phyloP scores from a whole-genome alignment of 1,284 basidiomycete species.

The Cutaneotrichosporon cyanovorans region DNA sequence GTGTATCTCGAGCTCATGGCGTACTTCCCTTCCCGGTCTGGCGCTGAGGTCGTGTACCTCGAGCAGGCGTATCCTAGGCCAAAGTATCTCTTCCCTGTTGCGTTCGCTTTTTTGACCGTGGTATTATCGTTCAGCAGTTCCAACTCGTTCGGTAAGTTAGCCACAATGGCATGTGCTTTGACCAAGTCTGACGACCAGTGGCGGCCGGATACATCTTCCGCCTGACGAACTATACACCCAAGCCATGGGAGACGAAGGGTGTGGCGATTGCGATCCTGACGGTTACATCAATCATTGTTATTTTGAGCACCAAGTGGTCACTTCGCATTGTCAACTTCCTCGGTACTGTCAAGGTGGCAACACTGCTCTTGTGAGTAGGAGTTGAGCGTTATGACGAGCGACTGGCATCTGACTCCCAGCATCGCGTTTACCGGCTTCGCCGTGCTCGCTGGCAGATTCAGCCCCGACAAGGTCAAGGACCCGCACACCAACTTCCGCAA shows the following conservation, averaged over 20 bases:
- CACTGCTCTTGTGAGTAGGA: background rate
- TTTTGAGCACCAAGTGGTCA: too few relatives aligned
- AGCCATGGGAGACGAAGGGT: constrained; percentile 19
- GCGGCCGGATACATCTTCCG: constrained; percentile 23
- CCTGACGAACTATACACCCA: constrained; percentile 12
- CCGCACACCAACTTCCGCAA: constrained; percentile 51
- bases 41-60: constrained; percentile 29
- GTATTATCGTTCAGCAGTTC: constrained; percentile 20
- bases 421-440: constrained; percentile 50
- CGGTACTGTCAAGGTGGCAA: background rate
- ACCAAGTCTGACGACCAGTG: background rate
- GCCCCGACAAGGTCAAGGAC: constrained; percentile 42
- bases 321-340: background rate
- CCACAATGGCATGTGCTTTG: background rate
- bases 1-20: constrained; percentile 27
- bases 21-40: constrained; percentile 26
- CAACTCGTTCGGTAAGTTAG: constrained; percentile 17
- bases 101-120: constrained; percentile 25
- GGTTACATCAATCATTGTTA: too few relatives aligned
- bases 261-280: constrained; percentile 4
- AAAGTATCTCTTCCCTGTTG: constrained; percentile 24
- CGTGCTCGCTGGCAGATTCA: constrained; percentile 51
- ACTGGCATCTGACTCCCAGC: too few relatives aligned
- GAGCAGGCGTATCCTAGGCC: constrained; percentile 28
- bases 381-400: too few relatives aligned